A percentile compares a stretch with the other conserved stretches of the same genome.
Conservation (phyloP, 306 rosid genomes). For the Vicia sativa region DNA sequence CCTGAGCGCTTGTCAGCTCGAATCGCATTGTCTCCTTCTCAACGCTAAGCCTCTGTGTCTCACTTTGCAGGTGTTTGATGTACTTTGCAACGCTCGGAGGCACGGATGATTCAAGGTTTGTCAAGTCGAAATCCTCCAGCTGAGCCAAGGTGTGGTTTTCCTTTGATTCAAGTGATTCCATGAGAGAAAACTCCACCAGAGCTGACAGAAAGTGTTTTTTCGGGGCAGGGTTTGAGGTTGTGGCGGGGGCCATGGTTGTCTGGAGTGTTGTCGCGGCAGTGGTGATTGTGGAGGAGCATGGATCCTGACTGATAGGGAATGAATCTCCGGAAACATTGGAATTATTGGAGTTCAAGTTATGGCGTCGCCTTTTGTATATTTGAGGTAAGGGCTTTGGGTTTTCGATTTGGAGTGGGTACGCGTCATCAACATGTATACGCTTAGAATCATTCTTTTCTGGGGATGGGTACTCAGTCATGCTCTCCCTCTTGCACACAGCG, state of each 20-base stretch:
- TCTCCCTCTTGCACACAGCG: slow-evolving; percentile 77
- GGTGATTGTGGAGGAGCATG: slow-evolving; percentile 71
- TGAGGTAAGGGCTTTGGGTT: slow-evolving; percentile 64
- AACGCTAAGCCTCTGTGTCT: slow-evolving; percentile 62
- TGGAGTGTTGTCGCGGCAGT: slow-evolving; percentile 58
- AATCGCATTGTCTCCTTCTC: slow-evolving; percentile 84
- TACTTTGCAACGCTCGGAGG: slow-evolving; percentile 72
- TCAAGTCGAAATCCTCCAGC: slow-evolving; percentile 51
- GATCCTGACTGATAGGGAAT: slow-evolving; percentile 61
- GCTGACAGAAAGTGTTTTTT: slow-evolving; percentile 84
- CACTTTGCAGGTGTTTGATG: slow-evolving; percentile 69
- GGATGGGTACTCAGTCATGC: slow-evolving; percentile 60
- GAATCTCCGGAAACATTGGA: slow-evolving; percentile 72
- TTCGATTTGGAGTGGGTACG: slow-evolving; percentile 50
- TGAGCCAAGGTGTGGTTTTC: slow-evolving; percentile 40
- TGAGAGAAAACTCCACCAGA: slow-evolving; percentile 80
- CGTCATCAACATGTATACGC: slow-evolving; percentile 46
- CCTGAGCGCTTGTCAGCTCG: slow-evolving; percentile 86
- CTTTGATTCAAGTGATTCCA: slow-evolving; percentile 80
- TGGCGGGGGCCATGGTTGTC: slow-evolving; percentile 32
- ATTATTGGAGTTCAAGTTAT: slow-evolving; percentile 53
- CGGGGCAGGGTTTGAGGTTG: slow-evolving; percentile 40
- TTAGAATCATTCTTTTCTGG: slow-evolving; percentile 47
- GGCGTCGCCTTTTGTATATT: slow-evolving; percentile 78
- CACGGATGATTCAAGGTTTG: slow-evolving; percentile 50